phyloP scores from a whole-genome alignment of 1,284 basidiomycete genomes.

The Tranzscheliella williamsii region DNA sequence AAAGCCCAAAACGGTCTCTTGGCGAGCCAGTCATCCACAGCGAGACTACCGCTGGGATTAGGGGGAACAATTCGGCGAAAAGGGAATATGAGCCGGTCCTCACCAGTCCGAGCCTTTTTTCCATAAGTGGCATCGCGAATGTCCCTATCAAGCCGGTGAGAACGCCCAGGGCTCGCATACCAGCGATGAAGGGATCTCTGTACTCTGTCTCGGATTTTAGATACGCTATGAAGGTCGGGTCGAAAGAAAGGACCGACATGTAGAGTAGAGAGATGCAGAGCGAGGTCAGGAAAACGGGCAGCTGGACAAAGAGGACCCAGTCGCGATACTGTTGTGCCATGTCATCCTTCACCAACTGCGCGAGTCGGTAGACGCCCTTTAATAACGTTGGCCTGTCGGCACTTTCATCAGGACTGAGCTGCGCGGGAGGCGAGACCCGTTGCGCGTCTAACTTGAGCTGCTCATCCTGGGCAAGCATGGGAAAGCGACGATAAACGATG shows the following conservation, averaged over 20 bases:
- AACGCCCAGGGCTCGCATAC: slow-evolving; percentile 66
- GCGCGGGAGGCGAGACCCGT: background rate
- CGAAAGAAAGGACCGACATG: slow-evolving; percentile 64
- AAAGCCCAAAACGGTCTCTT: slow-evolving; percentile 16
- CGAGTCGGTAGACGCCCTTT: too few relatives aligned
- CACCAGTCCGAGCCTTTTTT: slow-evolving; percentile 64
- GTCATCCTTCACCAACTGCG: slow-evolving; percentile 2
- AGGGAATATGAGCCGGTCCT: slow-evolving; percentile 63
- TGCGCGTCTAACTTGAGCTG: background rate
- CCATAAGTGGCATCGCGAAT: slow-evolving; percentile 63
- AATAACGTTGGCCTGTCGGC: too few relatives aligned
- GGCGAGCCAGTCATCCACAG: slow-evolving; percentile 38
- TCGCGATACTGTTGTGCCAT: slow-evolving; percentile 50
- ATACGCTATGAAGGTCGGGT: slow-evolving; percentile 50
- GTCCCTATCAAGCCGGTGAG: slow-evolving; percentile 65
- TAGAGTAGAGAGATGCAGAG: slow-evolving; percentile 66
- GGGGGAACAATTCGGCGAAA: slow-evolving; percentile 34
- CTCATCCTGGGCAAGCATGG: slow-evolving; percentile 28
- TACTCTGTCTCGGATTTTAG: slow-evolving; percentile 52
- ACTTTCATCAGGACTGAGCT: too few relatives aligned
- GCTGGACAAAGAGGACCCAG: slow-evolving; percentile 65
- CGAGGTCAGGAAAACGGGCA: slow-evolving; percentile 63
- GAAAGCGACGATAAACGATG: slow-evolving; percentile 42
- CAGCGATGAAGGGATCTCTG: slow-evolving; percentile 66
- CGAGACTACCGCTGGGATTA: slow-evolving; percentile 29